A percentile compares a stretch with the other conserved stretches of the same genome.
phyloP scores from a whole-genome alignment of 441 rosid species.

The Jatropha podagrica region DNA sequence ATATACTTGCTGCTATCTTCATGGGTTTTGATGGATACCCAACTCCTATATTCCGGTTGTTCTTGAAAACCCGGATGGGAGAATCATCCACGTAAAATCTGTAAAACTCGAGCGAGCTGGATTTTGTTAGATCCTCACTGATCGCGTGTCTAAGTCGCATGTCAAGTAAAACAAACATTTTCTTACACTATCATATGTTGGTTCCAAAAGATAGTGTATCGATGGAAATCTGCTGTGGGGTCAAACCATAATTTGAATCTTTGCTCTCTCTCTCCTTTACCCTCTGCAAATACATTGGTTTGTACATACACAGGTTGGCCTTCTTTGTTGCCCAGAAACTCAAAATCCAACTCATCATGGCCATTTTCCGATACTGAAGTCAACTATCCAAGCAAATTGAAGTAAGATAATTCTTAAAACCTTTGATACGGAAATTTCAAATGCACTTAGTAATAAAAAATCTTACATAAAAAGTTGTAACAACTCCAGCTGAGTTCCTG shows the following conservation, averaged over 20 bases:
- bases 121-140: not conserved
- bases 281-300: conserved; percentile 16
- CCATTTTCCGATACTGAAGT: not conserved
- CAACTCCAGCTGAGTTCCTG: conserved; percentile 16
- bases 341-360: conserved; percentile 19
- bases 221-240: conserved; percentile 10
- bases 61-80: conserved; percentile 71
- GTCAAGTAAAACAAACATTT: not conserved
- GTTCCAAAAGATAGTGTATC: conserved; percentile 15
- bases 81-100: conserved; percentile 46
- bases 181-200: conserved; percentile 10
- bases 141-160: too few species aligned
- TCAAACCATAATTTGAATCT: conserved; percentile 19
- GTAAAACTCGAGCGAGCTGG: not conserved
- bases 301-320: conserved; percentile 17
- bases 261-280: conserved; percentile 19
- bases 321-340: conserved; percentile 16
- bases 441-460: not conserved
- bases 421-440: not conserved
- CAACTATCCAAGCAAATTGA: too few species aligned
- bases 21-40: conserved; percentile 48
- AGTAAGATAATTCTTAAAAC: not conserved
- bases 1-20: conserved; percentile 57
- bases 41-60: conserved; percentile 39
- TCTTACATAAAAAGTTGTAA: conserved; percentile 21